phyloP scores from a whole-genome alignment of 1,284 basidiomycete species.

The Cryptococcus floricola region DNA sequence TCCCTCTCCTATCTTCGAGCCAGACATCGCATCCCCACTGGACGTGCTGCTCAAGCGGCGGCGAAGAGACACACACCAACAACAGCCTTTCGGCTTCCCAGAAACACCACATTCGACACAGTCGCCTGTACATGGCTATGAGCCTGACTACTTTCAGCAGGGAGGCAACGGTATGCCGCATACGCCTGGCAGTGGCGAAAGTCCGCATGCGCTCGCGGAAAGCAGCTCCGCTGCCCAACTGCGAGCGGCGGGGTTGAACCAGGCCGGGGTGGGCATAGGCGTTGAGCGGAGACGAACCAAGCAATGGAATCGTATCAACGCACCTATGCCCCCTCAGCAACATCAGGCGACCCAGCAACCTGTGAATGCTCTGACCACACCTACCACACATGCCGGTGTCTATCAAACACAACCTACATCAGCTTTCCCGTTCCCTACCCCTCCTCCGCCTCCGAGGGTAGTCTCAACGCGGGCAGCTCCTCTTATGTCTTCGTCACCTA shows the following conservation, averaged over 20 bases:
- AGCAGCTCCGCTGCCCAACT: slow-evolving; percentile 7
- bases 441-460: not conserved
- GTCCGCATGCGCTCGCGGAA: slow-evolving; percentile 3
- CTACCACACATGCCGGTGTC: not conserved
- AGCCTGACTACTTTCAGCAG: slow-evolving; percentile 5
- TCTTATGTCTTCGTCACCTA: slow-evolving; percentile 34
- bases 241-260: not conserved
- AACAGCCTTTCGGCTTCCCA: not conserved
- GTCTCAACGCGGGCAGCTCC: not conserved
- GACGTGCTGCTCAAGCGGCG: slow-evolving; percentile 41
- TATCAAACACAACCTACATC: not conserved
- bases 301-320: slow-evolving; percentile 35
- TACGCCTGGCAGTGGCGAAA: too few species aligned
- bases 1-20: slow-evolving; percentile 28
- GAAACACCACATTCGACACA: not conserved
- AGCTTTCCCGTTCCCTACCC: slow-evolving; percentile 1
- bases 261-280: slow-evolving; percentile 5
- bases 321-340: slow-evolving; percentile 1
- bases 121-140: not conserved
- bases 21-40: slow-evolving; percentile 37
- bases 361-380: not conserved
- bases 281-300: slow-evolving; percentile 26
- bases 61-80: slow-evolving; percentile 12
- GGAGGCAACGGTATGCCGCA: not conserved
- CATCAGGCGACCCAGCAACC: not conserved